Evolutionary conservation across 2,329 filamentous ascomycete species (phyloP), one percentile per base, ranked within the genome.

Genomic region (Cytospora leucostoma): DNA sequence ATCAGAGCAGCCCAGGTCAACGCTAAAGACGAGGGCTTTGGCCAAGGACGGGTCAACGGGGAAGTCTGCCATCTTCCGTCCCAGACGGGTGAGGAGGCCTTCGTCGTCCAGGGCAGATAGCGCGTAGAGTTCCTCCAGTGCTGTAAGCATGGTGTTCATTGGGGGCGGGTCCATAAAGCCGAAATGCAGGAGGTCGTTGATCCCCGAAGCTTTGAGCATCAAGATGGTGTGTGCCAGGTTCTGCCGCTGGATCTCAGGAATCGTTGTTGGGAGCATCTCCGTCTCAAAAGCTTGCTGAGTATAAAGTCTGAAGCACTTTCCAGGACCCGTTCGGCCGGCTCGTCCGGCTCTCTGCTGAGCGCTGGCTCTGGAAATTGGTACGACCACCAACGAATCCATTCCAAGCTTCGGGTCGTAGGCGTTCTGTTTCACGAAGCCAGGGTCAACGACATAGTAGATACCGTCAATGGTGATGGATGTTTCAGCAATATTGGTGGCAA

Each of bases 161-260:
- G 95, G 95, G 0, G 95, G 95, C 0, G 95, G 93, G 71, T 99
- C 95, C 94, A 99, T 98, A 71, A 99, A 99, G 77, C 98, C 94
- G 71, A 99, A 99, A 73, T 96, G 93, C 13, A 99, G 83, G 1
- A 99, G 81, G 73, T 99, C 95, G 72, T 99, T 98, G 76, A 99
- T 98, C 3, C 96, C 95, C 93, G 99, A 98, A 0, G 95, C 95
- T 74, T 99, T 99, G 57, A 99, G 84, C 91, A 97, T 97, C 54
- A 99, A 83, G 74, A 99, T 98, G 0, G 94, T 97, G 69, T 91
- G 88, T 0, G 92, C 91, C 59, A 99, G 74, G 71, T 99, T 99
- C 74, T 97, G 92, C 1, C 95, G 85, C 73, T 99, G 95, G 58
- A 99, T 99, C 71, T 98, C 95, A 0, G 95, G 95, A 35, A 98